A percentile compares a stretch with the other conserved stretches of the same genome.
These are phyloP conservation scores for Ascochyta koolunga DNA, from an alignment of 2,329 filamentous ascomycete genomes.

Conservation along the genomic window DNA sequence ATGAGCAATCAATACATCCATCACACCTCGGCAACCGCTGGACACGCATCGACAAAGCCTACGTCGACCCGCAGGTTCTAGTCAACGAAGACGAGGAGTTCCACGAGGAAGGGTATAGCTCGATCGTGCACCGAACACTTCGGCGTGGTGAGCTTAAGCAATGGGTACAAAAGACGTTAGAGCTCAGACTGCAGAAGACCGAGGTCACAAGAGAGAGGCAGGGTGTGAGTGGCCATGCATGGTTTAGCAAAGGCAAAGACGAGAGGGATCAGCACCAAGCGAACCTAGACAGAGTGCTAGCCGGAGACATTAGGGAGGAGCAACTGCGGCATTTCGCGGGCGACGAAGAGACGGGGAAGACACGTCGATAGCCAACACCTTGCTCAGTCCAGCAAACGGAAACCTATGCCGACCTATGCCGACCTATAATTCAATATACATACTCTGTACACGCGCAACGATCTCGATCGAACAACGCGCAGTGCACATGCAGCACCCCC, in stretches of 20 bases:
- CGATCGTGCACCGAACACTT: slow-evolving; percentile 26
- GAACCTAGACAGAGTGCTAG: slow-evolving; percentile 20
- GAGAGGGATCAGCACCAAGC: slow-evolving; percentile 17
- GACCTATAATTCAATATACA: too few relatives aligned
- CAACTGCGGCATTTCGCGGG: slow-evolving; percentile 17
- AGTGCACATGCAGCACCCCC: too few relatives aligned
- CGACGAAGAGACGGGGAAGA: slow-evolving; percentile 6
- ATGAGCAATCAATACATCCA: slow-evolving; percentile 19
- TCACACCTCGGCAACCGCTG: slow-evolving; percentile 13
- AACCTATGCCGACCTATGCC: too few relatives aligned
- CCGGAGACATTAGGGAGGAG: slow-evolving; percentile 21
- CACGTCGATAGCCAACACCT: neutral
- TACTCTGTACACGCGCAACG: too few relatives aligned
- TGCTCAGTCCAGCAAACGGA: neutral
- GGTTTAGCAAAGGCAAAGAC: slow-evolving; percentile 39
- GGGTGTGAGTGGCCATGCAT: slow-evolving; percentile 7
- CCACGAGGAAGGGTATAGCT: slow-evolving; percentile 19
- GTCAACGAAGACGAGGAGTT: slow-evolving; percentile 22
- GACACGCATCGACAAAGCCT: slow-evolving; percentile 26
- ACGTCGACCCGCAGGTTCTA: slow-evolving; percentile 27
- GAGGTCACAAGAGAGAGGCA: neutral
- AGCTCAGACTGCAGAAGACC: slow-evolving; percentile 12
- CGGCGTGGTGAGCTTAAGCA: slow-evolving; percentile 19
- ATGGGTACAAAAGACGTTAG: slow-evolving; percentile 27
- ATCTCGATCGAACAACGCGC: too few relatives aligned